Base-by-base conservation (phyloP, 1,284 basidiomycete species). In the Caloboletus firmus region DNA sequence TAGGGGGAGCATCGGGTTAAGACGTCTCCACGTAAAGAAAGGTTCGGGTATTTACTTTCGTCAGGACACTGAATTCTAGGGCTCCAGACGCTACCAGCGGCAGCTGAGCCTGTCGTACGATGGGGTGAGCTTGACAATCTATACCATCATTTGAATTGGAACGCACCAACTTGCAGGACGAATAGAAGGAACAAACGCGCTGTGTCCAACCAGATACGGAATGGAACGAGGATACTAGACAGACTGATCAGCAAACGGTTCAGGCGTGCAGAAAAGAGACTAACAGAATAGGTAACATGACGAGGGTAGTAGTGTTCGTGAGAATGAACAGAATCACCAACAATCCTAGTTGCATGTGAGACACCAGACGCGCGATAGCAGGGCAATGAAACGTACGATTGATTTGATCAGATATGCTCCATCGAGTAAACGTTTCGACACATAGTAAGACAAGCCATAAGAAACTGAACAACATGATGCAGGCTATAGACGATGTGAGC, bases 161-260 rank as follows among this genome's bases (percentile, higher is more conserved):
- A 62, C 72, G 12, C 51, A 81, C 81, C 79, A n/a, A 77, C 69
- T 51, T 87, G 84, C 18, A 70, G 61, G 15, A 79, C 45, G 8
- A 82, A 59, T 18, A 85, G 65, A 49, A 82, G 74, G 9, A 78
- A 50, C 32, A 82, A 64, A 24, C 84, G 75, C 17, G 80, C 82
- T 5, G 72, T 76, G 62, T 87, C 85, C 17, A 85, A 68, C 80
- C 80, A 85, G 10, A 73, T 62, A 43, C 80, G 74, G 56, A 85
- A 87, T 49, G 73, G 59, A 10, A 76, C 63, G n/a, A 84, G 58
- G 10, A 84, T 64, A 56, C 84, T 85, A 17, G n/a, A 45, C n/a
- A 43, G 32, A 28, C 43, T 24, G 11, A 32, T 55, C 43, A 61
- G 31, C 18, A 26, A 53, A 22, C 5, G 42, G 20, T 40, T 44